Conservation (phyloP, 495 filamentous ascomycete genomes). For the Penicillium cosmopolitanum region DNA sequence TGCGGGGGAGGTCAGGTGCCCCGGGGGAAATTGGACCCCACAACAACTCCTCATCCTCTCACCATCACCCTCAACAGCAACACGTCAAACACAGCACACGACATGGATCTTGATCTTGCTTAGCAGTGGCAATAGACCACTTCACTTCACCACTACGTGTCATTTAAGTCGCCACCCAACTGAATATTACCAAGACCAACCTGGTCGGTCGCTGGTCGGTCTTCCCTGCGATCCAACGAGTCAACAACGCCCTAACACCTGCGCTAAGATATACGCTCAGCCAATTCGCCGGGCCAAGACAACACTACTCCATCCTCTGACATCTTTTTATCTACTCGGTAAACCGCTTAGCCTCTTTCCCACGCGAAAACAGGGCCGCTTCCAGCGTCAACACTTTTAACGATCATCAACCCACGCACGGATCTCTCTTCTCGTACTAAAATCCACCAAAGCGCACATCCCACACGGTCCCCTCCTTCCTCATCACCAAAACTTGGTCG, state of each 20-base stretch:
- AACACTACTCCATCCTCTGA: background rate
- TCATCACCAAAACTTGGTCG: background rate
- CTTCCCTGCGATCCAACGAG: background rate
- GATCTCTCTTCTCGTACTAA: background rate
- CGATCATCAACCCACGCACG: background rate
- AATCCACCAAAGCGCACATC: background rate
- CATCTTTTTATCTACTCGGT: background rate
- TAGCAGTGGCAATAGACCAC: background rate
- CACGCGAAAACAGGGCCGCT: background rate
- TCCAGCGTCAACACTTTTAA: background rate
- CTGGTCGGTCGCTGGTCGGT: background rate
- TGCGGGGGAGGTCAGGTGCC: background rate
- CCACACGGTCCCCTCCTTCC: background rate
- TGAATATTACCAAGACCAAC: background rate
- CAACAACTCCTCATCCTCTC: background rate
- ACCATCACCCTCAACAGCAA: background rate
- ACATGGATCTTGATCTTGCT: too few relatives aligned
- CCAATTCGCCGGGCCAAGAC: background rate
- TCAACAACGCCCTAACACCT: background rate
- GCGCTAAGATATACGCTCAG: background rate
- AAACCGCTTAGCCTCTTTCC: background rate
- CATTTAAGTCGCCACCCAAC: too few relatives aligned
- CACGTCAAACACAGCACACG: background rate
- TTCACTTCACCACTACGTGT: too few relatives aligned
- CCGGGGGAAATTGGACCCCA: background rate